phyloP scores from a whole-genome alignment of 2,329 filamentous ascomycete species.

The Aspergillus sclerotialis region DNA sequence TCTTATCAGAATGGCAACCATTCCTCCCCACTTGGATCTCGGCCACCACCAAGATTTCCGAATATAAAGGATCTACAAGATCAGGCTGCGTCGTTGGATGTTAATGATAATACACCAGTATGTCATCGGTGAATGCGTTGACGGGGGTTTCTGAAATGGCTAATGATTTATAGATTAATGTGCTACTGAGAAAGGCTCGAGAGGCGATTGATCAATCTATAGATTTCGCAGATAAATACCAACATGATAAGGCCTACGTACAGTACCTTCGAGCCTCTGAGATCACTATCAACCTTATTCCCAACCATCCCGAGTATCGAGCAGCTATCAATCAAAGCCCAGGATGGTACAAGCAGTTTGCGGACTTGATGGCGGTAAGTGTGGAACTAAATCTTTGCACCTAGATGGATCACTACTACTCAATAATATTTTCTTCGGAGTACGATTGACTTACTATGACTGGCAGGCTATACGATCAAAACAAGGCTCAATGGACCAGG shows the following conservation, averaged over 20 bases:
- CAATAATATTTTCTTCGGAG: too few relatives aligned
- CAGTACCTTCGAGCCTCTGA: slow-evolving; percentile 79
- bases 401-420: too few relatives aligned
- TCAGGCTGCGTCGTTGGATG: slow-evolving; percentile 26
- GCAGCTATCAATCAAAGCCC: slow-evolving; percentile 52
- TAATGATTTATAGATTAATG: slow-evolving; percentile 24
- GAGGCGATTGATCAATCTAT: slow-evolving; percentile 29
- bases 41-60: slow-evolving; percentile 24
- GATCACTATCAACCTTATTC: slow-evolving; percentile 69
- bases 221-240: slow-evolving; percentile 22
- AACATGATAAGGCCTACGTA: slow-evolving; percentile 66
- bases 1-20: slow-evolving; percentile 17
- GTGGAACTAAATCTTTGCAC: neutral
- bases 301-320: slow-evolving; percentile 67
- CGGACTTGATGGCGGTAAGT: slow-evolving; percentile 40
- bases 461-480: slow-evolving; percentile 32
- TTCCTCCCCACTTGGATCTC: slow-evolving; percentile 8
- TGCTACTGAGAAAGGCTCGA: slow-evolving; percentile 28
- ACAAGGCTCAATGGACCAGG: slow-evolving; percentile 34
- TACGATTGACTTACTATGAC: too few relatives aligned
- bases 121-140: slow-evolving; percentile 4
- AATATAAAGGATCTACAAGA: slow-evolving; percentile 37
- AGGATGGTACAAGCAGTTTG: slow-evolving; percentile 45
- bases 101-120: slow-evolving; percentile 27
- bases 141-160: slow-evolving; percentile 1